A percentile compares a stretch with the other conserved stretches of the same genome.
phyloP scores from a whole-genome alignment of 1,284 basidiomycete genomes.

The Cryptococcus sp. region DNA sequence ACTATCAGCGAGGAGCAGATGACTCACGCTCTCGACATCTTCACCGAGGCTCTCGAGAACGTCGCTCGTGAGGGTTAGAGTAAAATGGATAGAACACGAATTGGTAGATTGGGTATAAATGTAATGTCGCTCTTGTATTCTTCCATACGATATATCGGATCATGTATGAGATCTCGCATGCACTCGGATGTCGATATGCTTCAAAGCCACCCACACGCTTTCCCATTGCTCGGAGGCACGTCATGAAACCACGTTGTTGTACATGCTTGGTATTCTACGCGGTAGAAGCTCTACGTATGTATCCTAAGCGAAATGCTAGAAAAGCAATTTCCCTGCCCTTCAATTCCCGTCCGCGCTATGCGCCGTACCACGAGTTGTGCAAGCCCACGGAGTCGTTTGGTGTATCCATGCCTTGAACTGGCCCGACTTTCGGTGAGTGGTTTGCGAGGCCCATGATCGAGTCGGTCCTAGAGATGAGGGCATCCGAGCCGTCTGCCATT shows the following conservation, averaged over 20 bases:
- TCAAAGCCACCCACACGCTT: no score
- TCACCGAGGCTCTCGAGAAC: slow-evolving; percentile 65
- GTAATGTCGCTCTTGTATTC: no score
- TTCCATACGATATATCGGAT: no score
- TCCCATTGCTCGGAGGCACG: no score
- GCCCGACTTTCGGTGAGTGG: slow-evolving; percentile 52
- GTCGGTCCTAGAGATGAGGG: slow-evolving; percentile 38
- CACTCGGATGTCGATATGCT: no score
- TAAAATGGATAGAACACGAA: background rate
- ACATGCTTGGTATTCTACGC: no score
- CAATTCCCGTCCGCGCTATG: slow-evolving; percentile 16
- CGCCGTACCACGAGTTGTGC: slow-evolving; percentile 53
- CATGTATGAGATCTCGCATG: no score
- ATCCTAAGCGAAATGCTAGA: no score
- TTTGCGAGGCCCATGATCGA: slow-evolving; percentile 52
- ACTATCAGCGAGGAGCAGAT: slow-evolving; percentile 67
- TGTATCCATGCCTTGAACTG: slow-evolving; percentile 31
- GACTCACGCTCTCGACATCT: slow-evolving; percentile 62
- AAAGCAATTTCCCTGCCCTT: background rate
- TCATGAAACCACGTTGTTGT: no score
- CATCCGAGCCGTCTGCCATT: slow-evolving; percentile 47
- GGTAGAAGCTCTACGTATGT: no score
- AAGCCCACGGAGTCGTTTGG: slow-evolving; percentile 53
- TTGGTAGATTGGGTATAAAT: no score
- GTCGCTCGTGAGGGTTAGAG: slow-evolving; percentile 61